Evolutionary conservation across 495 filamentous ascomycete genomes (phyloP), one percentile per base, ranked within the genome.

Genomic region (Daldinia decipiens): DNA sequence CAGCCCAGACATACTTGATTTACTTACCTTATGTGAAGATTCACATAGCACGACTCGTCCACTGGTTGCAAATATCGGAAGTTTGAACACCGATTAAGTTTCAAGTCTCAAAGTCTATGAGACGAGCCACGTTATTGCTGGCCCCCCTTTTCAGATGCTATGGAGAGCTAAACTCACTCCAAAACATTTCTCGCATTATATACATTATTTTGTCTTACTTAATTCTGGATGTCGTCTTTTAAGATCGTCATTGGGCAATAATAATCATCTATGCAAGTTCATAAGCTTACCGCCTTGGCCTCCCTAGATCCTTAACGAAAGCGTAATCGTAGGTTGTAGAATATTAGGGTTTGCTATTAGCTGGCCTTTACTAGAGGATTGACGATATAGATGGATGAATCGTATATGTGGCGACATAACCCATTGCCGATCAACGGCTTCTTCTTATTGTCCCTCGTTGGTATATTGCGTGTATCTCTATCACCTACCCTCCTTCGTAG

Each of bases 181-280:
- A 62, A 71, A 67, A 71, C 62, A 21, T 31, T 24, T 21, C 47
- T 54, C 59, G 53, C 53, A 59, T 59, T 40, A 62, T 53, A 67
- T 38, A 39, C 58, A 50, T 43, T 39, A 39, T 31, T 8, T 31
- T 19, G 17, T 11, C 19, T 15, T 53, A 36, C 9, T 0, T 53
- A 56, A 24, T 34, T 4, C 6, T 1, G 6, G 3, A 11, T 17
- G 2, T 19, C 43, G n/a, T 4, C 17, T 47, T 17, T 17, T 11
- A 9, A 19, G 17, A 47, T 47, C 24, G 7, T 5, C 19, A 7
- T 36, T 8, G 17, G n/a, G 5, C 29, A 55, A 34, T 12, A n/a
- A 15, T 26, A 0, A 55, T 29, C n/a, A 13, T 55, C n/a, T 12
- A 31, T 26, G 27, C 26, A 19, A 4, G 43, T 9, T 4, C 13